These are phyloP conservation scores for Eucalyptus cloeziana DNA, from an alignment of 345 rosid species.

Conservation along the genomic window DNA sequence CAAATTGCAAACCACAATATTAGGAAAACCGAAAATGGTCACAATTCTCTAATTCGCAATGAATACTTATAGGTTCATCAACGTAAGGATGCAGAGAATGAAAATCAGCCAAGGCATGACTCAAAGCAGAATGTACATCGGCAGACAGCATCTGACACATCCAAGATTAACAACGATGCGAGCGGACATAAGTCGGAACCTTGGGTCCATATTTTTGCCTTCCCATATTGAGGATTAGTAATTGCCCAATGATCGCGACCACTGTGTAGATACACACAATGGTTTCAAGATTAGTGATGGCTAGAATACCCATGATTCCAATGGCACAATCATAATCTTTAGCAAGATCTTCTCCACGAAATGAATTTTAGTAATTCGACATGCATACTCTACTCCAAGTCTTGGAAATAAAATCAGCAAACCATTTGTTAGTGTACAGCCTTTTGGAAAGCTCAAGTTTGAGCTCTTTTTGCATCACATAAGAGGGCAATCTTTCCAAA, in stretches of 20 bases:
- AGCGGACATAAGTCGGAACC: accelerated
- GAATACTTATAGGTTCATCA: neutral
- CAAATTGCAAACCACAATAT: neutral
- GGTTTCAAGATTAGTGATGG: neutral
- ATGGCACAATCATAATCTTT: neutral
- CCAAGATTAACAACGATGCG: accelerated
- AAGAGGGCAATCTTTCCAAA: neutral
- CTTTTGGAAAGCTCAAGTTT: neutral
- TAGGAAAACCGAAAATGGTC: neutral
- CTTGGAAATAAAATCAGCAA: neutral
- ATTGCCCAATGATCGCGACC: neutral
- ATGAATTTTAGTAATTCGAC: neutral
- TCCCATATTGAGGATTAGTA: neutral
- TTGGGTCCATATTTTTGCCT: neutral
- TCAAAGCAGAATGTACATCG: neutral
- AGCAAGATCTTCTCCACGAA: neutral
- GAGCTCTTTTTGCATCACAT: neutral
- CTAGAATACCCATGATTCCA: neutral
- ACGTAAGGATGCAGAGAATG: accelerated
- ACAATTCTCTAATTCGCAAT: accelerated
- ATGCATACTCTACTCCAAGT: neutral
- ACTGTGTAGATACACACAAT: neutral
- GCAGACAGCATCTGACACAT: accelerated
- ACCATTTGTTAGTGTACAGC: neutral
- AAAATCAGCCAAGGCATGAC: neutral